These are phyloP conservation scores for Arthroderma uncinatum DNA, from an alignment of 2,329 filamentous ascomycete genomes.

Conservation along the genomic window DNA sequence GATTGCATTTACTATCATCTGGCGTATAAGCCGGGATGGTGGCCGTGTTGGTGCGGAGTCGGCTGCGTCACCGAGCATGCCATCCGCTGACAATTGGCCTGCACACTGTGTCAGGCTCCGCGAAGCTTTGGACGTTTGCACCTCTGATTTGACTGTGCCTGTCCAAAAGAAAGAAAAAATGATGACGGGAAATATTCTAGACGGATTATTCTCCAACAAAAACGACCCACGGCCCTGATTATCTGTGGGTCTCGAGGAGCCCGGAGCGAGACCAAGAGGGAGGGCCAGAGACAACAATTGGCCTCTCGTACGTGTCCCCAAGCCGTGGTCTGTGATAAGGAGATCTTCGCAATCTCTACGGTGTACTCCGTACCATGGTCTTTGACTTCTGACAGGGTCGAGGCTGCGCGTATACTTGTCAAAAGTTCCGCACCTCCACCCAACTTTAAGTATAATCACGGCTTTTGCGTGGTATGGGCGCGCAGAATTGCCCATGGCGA, in stretches of 20 bases:
- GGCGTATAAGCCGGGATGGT: neutral
- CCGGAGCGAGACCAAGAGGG: neutral
- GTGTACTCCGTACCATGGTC: neutral
- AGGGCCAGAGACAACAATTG: neutral
- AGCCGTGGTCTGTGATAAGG: neutral
- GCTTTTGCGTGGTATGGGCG: neutral
- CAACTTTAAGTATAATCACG: slow-evolving; percentile 1
- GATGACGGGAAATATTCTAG: neutral
- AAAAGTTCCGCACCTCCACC: slow-evolving; percentile 2
- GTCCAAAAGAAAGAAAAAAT: neutral
- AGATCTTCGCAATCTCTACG: neutral
- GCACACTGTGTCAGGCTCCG: neutral
- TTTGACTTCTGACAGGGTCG: neutral
- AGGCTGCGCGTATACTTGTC: neutral
- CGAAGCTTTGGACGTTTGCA: no score
- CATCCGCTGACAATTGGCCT: neutral
- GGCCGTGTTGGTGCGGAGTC: neutral
- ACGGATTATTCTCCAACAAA: neutral
- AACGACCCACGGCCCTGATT: neutral
- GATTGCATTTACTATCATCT: neutral
- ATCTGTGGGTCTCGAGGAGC: neutral
- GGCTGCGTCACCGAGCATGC: neutral
- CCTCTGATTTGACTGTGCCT: neutral
- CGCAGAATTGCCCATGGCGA: neutral
- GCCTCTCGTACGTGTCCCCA: neutral